Conservation (phyloP, 805 yeast genomes). For the Cyberlindnera euphorbiiphila region DNA sequence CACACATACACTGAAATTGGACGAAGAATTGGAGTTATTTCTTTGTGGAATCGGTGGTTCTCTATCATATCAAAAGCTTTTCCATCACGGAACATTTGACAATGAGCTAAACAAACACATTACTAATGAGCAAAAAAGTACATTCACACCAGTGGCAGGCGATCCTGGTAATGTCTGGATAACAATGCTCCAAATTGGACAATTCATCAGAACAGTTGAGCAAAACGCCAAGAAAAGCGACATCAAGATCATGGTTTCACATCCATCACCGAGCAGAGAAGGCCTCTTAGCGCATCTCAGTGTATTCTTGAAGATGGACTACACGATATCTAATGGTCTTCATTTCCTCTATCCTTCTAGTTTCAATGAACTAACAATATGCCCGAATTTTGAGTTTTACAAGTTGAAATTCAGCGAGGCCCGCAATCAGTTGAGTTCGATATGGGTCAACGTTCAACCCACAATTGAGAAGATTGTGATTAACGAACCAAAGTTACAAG, state of each 20-base stretch:
- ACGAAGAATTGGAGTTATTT: conserved; percentile 42
- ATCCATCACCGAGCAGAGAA: conserved; percentile 68
- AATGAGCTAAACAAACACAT: conserved; percentile 20
- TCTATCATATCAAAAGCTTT: conserved; percentile 58
- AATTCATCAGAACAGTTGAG: conserved; percentile 48
- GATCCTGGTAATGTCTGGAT: conserved; percentile 73
- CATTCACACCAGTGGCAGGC: conserved; percentile 49
- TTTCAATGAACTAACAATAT: conserved; percentile 62
- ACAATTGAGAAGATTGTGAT: conserved; percentile 43
- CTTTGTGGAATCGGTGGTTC: conserved; percentile 74
- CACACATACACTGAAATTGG: conserved; percentile 37
- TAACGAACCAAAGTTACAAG: conserved; percentile 40
- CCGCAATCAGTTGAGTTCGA: conserved; percentile 54
- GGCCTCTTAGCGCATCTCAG: conserved; percentile 67
- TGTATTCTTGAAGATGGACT: conserved; percentile 63
- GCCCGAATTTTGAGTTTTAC: conserved; percentile 61
- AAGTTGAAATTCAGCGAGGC: conserved; percentile 59
- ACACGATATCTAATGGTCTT: conserved; percentile 66
- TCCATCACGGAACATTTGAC: conserved; percentile 53
- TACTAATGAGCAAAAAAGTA: conserved; percentile 20
- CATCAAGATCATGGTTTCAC: conserved; percentile 59
- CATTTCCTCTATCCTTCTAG: conserved; percentile 70
- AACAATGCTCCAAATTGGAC: conserved; percentile 67
- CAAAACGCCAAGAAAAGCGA: conserved; percentile 38
- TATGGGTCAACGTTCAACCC: conserved; percentile 59